Conservation (phyloP, 768 basidiomycete species). For the Mycena polygramma region DNA sequence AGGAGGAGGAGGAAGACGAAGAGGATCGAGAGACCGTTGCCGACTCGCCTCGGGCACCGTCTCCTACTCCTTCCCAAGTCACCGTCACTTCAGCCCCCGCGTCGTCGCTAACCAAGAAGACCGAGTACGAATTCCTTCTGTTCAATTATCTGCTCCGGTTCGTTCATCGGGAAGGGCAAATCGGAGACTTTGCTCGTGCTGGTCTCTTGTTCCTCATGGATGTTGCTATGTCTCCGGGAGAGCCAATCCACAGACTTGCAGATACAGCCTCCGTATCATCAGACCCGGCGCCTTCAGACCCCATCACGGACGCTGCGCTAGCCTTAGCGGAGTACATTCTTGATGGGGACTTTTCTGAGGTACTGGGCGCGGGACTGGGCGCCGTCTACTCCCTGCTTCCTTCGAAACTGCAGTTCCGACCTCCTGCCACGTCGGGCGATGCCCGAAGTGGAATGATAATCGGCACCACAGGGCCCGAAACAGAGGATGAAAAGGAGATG, state of each 20-base stretch:
- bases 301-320: conserved; percentile 86
- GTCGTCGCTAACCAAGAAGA: conserved; percentile 65
- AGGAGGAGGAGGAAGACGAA: conserved; percentile 78
- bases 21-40: conserved; percentile 43
- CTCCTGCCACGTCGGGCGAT: conserved; percentile 55
- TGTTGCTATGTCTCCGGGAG: conserved; percentile 90
- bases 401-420: conserved; percentile 82
- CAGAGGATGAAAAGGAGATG: conserved; percentile 68
- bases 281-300: conserved; percentile 60
- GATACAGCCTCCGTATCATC: conserved; percentile 48
- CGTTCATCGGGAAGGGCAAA: conserved; percentile 93
- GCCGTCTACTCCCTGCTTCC: conserved; percentile 95
- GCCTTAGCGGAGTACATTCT: conserved; percentile 94
- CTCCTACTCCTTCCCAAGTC: conserved; percentile 72
- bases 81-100: conserved; percentile 66
- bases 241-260: conserved; percentile 58
- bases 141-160: conserved; percentile 97
- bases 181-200: conserved; percentile 93
- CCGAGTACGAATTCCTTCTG: conserved; percentile 95
- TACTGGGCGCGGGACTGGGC: conserved; percentile 91
- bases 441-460: conserved; percentile 75
- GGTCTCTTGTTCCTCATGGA: conserved; percentile 96
- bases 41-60: conserved; percentile 51
- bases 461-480: conserved; percentile 70
- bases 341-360: conserved; percentile 98